Percentiles rank a stretch among this genome's conserved stretches.
phyloP scores from a whole-genome alignment of 495 filamentous ascomycete genomes.

The Daldinia vernicosa region DNA sequence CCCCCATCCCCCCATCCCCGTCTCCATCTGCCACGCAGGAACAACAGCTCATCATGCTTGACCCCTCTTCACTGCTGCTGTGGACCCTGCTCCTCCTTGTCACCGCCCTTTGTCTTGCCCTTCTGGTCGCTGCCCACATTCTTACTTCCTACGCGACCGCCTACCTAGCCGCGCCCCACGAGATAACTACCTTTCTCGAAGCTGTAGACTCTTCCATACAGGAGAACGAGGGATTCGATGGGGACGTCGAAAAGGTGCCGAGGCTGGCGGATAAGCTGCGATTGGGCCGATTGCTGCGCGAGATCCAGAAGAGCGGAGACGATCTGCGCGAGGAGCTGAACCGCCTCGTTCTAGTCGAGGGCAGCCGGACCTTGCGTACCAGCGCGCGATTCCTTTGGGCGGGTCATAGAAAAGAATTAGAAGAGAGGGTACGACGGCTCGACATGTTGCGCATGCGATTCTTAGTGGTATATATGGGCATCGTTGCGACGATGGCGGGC shows the following conservation, averaged over 20 bases:
- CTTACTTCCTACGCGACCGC: constrained; percentile 54
- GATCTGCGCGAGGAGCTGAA: constrained; percentile 60
- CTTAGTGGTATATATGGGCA: constrained; percentile 63
- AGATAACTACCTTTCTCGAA: constrained; percentile 60
- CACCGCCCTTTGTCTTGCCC: constrained; percentile 59
- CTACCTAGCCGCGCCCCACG: constrained; percentile 58
- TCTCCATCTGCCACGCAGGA: constrained; percentile 5
- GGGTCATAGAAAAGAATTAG: constrained; percentile 52
- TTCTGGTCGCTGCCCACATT: constrained; percentile 55
- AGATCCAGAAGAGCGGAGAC: constrained; percentile 66
- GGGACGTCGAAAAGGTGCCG: constrained; percentile 59
- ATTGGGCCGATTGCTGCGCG: constrained; percentile 58
- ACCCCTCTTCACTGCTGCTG: constrained; percentile 51
- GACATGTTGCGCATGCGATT: constrained; percentile 69
- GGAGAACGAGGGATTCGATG: constrained; percentile 64
- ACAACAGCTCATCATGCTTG: constrained; percentile 47
- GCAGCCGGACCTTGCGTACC: constrained; percentile 54
- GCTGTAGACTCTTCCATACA: constrained; percentile 58
- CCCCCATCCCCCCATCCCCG: neutral
- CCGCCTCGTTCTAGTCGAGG: constrained; percentile 54
- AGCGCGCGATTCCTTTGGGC: constrained; percentile 60
- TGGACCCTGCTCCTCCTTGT: constrained; percentile 57
- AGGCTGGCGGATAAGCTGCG: constrained; percentile 62
- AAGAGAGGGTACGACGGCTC: constrained; percentile 64
- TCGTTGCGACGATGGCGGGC: constrained; percentile 56